These are phyloP conservation scores for Rhizopus delemar DNA, from an alignment of 371 early-diverging fungal species.

Conservation along the genomic window DNA sequence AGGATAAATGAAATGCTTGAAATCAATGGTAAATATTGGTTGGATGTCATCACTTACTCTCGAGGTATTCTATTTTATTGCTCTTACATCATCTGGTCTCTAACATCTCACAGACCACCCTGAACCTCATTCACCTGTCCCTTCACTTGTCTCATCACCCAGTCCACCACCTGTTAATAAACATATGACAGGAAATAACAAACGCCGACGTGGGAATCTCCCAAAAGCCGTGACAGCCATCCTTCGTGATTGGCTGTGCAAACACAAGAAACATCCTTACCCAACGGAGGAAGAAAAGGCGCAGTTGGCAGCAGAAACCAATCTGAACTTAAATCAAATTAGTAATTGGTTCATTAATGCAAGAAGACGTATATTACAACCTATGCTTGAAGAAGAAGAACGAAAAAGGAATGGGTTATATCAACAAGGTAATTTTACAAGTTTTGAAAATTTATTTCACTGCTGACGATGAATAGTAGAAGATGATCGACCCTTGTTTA, in stretches of 20 bases:
- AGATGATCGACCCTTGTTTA: no score
- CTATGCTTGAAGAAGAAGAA: no score
- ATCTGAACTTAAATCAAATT: no score
- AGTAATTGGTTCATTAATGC: no score
- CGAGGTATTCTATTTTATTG: slow-evolving; percentile 24
- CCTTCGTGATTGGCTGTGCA: slow-evolving; percentile 72
- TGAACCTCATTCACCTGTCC: slow-evolving; percentile 33
- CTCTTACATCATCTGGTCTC: slow-evolving; percentile 10
- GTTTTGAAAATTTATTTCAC: no score
- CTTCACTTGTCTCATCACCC: slow-evolving; percentile 35
- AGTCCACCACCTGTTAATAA: slow-evolving; percentile 24
- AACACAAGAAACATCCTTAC: slow-evolving; percentile 78
- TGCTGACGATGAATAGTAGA: no score
- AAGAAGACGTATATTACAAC: no score
- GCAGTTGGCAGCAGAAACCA: no score
- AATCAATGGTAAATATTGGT: slow-evolving; percentile 36
- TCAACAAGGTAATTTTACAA: no score
- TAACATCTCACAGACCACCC: slow-evolving; percentile 21
- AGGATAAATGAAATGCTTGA: slow-evolving; percentile 38
- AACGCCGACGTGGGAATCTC: slow-evolving; percentile 60
- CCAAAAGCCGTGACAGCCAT: slow-evolving; percentile 64
- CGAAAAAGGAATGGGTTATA: no score
- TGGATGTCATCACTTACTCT: slow-evolving; percentile 30
- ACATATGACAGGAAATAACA: slow-evolving; percentile 19
- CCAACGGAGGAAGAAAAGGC: slow-evolving; percentile 80